A percentile compares a stretch with the other conserved stretches of the same genome.
Evolutionary conservation across 1,139 yeast genomes (phyloP).

Genomic region (Blastobotrys persicus): DNA sequence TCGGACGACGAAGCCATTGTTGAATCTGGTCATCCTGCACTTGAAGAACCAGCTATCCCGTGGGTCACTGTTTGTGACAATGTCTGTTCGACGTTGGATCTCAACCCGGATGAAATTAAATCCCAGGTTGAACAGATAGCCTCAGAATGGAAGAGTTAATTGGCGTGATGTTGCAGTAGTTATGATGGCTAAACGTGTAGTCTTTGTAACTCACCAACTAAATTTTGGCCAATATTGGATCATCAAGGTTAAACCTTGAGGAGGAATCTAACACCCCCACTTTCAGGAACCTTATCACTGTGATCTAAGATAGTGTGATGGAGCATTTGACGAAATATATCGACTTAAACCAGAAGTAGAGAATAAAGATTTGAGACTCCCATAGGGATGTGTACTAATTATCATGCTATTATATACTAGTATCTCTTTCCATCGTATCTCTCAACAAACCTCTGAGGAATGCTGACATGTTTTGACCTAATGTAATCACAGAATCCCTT

Average conservation of each 20-base stretch:
- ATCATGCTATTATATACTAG: neutral
- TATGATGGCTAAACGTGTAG: too few species aligned
- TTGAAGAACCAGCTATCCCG: slow-evolving; percentile 16
- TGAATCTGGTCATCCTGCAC: slow-evolving; percentile 15
- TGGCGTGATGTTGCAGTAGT: too few species aligned
- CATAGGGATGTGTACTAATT: too few species aligned
- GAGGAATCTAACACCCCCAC: too few species aligned
- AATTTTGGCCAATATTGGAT: neutral
- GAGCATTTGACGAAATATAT: too few species aligned
- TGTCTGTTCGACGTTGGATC: slow-evolving; percentile 11
- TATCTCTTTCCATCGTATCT: slow-evolving; percentile 1
- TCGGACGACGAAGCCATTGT: slow-evolving; percentile 19
- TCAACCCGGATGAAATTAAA: slow-evolving; percentile 4
- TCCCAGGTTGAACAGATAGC: slow-evolving; percentile 9
- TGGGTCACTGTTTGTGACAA: slow-evolving; percentile 19
- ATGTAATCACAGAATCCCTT: slow-evolving; percentile 13
- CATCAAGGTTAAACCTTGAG: too few species aligned
- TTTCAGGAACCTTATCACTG: too few species aligned
- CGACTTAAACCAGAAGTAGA: too few species aligned
- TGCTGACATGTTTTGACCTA: slow-evolving; percentile 4
- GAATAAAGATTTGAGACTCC: too few species aligned
- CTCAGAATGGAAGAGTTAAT: slow-evolving; percentile 1
- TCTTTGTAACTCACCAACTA: neutral
- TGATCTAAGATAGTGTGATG: too few species aligned
- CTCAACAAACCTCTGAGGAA: slow-evolving; percentile 10